These are phyloP conservation scores for Leptographium wingfieldii DNA, from an alignment of 2,329 filamentous ascomycete species.

Conservation along the genomic window DNA sequence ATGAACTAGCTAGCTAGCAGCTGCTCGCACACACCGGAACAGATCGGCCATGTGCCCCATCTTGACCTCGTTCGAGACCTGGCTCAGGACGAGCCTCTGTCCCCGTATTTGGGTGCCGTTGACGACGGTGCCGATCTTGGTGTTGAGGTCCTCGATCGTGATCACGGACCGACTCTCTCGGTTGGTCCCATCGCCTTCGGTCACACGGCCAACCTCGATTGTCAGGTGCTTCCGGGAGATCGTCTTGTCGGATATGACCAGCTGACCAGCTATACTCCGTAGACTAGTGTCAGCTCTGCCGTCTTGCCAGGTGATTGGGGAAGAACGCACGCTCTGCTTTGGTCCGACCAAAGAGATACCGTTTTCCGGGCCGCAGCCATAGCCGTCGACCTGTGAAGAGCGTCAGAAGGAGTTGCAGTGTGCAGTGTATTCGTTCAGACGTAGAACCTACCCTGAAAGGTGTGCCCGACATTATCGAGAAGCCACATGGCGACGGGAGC, in stretches of 20 bases:
- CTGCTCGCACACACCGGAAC: slow-evolving; percentile 36
- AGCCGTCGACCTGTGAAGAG: slow-evolving; percentile 47
- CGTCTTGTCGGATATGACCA: slow-evolving; percentile 64
- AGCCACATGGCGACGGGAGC: slow-evolving; percentile 44
- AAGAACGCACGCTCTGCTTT: slow-evolving; percentile 45
- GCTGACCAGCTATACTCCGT: slow-evolving; percentile 39
- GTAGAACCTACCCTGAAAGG: slow-evolving; percentile 29
- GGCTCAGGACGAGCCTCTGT: slow-evolving; percentile 40
- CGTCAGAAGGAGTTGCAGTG: not conserved
- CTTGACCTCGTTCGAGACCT: slow-evolving; percentile 49
- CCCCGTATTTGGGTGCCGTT: slow-evolving; percentile 61
- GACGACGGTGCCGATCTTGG: slow-evolving; percentile 71
- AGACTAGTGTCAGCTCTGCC: not conserved
- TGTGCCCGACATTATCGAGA: slow-evolving; percentile 43
- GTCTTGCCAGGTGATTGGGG: too few species aligned
- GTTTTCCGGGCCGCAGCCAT: slow-evolving; percentile 78
- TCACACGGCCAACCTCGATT: slow-evolving; percentile 56
- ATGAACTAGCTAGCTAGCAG: not conserved
- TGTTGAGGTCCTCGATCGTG: slow-evolving; percentile 65
- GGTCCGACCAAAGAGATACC: slow-evolving; percentile 75
- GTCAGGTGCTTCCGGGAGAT: slow-evolving; percentile 84
- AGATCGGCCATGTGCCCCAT: slow-evolving; percentile 57
- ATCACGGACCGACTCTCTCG: slow-evolving; percentile 52
- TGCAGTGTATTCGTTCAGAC: not conserved
- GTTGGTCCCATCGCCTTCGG: slow-evolving; percentile 54